phyloP scores from a whole-genome alignment of 73 alveolate species.

The Diophrys appendiculata region DNA sequence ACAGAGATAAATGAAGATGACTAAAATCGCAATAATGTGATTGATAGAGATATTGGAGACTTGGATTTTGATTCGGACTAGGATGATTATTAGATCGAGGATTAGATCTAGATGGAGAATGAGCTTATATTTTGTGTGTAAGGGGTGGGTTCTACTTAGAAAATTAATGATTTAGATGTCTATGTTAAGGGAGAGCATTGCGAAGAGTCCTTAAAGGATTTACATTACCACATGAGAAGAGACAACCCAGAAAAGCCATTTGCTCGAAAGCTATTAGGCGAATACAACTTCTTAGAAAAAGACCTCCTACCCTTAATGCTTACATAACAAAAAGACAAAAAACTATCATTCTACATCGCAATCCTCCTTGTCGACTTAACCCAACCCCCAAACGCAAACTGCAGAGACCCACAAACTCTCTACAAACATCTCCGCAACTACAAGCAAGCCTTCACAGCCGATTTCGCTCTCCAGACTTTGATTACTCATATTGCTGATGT shows the following conservation, averaged over 20 bases:
- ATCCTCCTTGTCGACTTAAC: constrained; percentile 71
- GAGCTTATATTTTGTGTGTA: not conserved
- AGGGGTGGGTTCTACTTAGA: constrained; percentile 59
- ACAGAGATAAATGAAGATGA: too few species aligned
- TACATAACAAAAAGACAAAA: constrained; percentile 70
- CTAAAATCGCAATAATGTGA: not conserved
- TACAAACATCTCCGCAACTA: constrained; percentile 55
- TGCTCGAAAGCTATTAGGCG: constrained; percentile 59
- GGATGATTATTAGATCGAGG: not conserved
- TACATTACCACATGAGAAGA: constrained; percentile 43
- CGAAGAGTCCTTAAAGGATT: constrained; percentile 54
- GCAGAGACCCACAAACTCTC: constrained; percentile 21
- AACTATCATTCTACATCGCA: constrained; percentile 60
- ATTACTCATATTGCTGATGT: constrained; percentile 75
- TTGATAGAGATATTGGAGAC: not conserved
- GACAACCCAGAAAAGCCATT: constrained; percentile 76
- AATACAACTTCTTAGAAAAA: constrained; percentile 68
- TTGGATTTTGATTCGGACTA: not conserved
- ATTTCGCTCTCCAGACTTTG: constrained; percentile 48
- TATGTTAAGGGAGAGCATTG: constrained; percentile 63
- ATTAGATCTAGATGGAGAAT: not conserved
- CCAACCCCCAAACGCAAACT: constrained; percentile 31
- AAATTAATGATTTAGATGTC: constrained; percentile 56
- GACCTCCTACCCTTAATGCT: constrained; percentile 73
- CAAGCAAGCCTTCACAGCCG: constrained; percentile 59